Evolutionary conservation across 257 asterid genomes (phyloP), one percentile per base, ranked within the genome.

Genomic region (Linaria vulgaris): DNA sequence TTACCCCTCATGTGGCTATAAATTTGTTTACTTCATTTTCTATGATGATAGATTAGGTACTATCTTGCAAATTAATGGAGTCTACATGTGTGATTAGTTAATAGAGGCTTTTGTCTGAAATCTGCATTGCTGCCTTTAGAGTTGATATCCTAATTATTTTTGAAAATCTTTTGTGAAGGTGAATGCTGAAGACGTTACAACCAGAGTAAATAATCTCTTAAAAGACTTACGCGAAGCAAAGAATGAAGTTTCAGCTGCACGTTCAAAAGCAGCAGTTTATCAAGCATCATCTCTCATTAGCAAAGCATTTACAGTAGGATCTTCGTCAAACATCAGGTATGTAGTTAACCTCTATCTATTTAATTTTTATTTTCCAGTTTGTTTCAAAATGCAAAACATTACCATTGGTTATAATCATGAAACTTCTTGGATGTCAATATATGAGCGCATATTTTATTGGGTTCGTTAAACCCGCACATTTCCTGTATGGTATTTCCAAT

Each of bases 181-280:
- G 66, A 91, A 79, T 71, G 96, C 96, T 38, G 98, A 88, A 76
- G 96, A 88, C 59, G 96, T 88, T 52, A 73, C 87, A 8, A 27
- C 71, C 12, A 72, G 96, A 72, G 96, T 88, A 46, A 82, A 88
- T 30, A 77, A 78, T 63, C 88, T 91, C 62, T 66, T 83, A 83
- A 91, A 87, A 83, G 98, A 91, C 69, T 45, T 87, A 56, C 88
- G 95, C 11, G 80, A 75, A 51, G 75, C 94, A 41, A 80, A 84
- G 76, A 85, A 80, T 25, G 95, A 91, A 60, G 87, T 83, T 55
- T 82, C 91, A 21, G 83, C 86, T 50, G 92, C 87, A 52, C 89
- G 89, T 22, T 78, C 97, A 19, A 88, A 85, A 78, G 88, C 96
- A 67, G 96, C 97, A 17, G 69, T 78, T 27, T 86, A 83, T 76